Evolutionary conservation across 164 flowering plant species (phyloP).

Genomic region (Vitis labrusca): DNA sequence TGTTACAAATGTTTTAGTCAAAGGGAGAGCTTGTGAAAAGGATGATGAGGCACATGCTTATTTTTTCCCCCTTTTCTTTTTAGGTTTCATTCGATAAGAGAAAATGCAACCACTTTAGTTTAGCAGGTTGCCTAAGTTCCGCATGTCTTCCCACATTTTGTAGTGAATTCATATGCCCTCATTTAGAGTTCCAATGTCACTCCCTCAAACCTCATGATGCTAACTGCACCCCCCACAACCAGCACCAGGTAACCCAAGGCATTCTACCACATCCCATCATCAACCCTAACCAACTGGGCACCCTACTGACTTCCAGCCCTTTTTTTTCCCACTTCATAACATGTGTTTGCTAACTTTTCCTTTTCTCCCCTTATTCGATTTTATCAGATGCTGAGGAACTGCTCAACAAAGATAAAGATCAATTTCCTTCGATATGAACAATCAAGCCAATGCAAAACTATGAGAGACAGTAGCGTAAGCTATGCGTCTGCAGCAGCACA

Average conservation of each 20-base stretch:
- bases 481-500: conserved; percentile 96
- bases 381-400: conserved; percentile 70
- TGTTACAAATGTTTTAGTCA: neutral
- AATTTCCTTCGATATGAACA: conserved; percentile 87
- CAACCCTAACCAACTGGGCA: no score
- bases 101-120: no score
- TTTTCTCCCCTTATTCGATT: neutral
- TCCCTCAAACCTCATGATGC: no score
- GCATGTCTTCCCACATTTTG: no score
- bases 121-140: no score
- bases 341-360: no score
- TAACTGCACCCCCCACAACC: no score
- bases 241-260: no score
- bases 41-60: neutral
- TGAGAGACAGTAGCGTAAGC: conserved; percentile 93
- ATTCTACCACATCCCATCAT: no score
- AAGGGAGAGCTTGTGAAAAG: neutral
- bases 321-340: neutral
- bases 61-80: neutral
- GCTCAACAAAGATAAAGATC: conserved; percentile 72
- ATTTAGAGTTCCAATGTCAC: no score
- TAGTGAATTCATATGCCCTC: no score
- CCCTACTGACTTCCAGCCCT: neutral
- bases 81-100: no score
- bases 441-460: conserved; percentile 88